These are phyloP conservation scores for Eutrema salsugineum DNA, from an alignment of 441 rosid species.

Conservation along the genomic window DNA sequence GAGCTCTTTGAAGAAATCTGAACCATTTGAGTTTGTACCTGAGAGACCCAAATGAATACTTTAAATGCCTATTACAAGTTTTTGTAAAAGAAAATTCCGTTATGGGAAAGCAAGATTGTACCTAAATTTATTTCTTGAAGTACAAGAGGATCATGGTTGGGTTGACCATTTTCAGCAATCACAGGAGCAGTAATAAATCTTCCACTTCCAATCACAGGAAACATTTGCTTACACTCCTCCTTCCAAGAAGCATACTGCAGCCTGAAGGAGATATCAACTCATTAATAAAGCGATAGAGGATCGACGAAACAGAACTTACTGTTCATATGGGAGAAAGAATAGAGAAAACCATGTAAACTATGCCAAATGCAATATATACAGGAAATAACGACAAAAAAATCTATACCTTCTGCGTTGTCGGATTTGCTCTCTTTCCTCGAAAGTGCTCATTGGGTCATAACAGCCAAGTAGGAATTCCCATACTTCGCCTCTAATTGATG, in stretches of 20 bases:
- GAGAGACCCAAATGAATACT: conserved; percentile 25
- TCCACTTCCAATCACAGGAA: conserved; percentile 88
- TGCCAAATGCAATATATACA: background rate
- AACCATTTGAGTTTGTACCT: conserved; percentile 38
- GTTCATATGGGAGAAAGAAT: background rate
- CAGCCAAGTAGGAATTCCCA: conserved; percentile 97
- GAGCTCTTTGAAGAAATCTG: conserved; percentile 52
- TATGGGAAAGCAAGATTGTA: conserved; percentile 22
- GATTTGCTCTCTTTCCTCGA: conserved; percentile 73
- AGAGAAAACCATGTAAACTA: background rate
- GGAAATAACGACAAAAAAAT: conserved; percentile 1
- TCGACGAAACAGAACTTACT: background rate
- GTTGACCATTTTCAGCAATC: conserved; percentile 72
- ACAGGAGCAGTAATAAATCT: conserved; percentile 81
- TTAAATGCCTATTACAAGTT: background rate
- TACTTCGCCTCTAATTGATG: conserved; percentile 93
- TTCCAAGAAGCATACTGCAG: conserved; percentile 72
- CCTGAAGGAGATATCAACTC: conserved; percentile 38
- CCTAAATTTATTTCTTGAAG: conserved; percentile 52
- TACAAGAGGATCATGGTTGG: conserved; percentile 79
- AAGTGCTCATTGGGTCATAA: conserved; percentile 79
- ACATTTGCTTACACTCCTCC: conserved; percentile 62
- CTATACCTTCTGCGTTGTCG: conserved; percentile 67
- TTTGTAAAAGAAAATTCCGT: background rate
- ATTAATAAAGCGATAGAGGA: background rate